A percentile compares a stretch with the other conserved stretches of the same genome.
These are phyloP conservation scores for Sistotremastrum niveocremeum DNA, from an alignment of 768 basidiomycete genomes.

Conservation along the genomic window DNA sequence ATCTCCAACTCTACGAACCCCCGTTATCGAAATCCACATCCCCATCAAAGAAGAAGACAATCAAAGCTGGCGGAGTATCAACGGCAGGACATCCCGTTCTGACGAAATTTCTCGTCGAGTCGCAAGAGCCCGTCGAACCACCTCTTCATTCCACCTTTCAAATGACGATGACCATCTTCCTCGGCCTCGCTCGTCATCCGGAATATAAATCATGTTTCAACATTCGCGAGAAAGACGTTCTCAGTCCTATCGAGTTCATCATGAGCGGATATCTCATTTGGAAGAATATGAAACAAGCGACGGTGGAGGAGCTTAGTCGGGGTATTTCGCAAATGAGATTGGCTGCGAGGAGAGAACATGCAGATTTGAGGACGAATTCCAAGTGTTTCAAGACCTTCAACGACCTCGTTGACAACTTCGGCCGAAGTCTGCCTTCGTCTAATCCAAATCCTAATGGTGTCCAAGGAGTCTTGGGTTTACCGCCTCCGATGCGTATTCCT, in stretches of 20 bases:
- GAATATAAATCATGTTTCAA: neutral
- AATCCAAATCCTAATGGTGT: neutral
- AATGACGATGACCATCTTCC: slow-evolving; percentile 2
- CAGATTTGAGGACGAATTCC: too few relatives aligned
- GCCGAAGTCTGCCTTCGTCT: too few relatives aligned
- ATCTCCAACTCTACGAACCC: neutral
- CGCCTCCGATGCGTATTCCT: neutral
- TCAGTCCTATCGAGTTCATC: slow-evolving; percentile 12
- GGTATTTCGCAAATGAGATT: neutral
- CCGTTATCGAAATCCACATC: slow-evolving; percentile 8
- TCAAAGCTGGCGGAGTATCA: slow-evolving; percentile 26
- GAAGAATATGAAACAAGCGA: slow-evolving; percentile 1
- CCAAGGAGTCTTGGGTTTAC: neutral
- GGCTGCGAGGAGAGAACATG: neutral
- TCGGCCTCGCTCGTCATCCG: slow-evolving; percentile 2
- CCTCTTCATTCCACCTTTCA: neutral
- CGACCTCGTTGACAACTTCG: neutral
- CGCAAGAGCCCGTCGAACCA: slow-evolving; percentile 1
- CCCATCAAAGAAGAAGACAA: slow-evolving; percentile 17
- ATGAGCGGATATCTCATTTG: slow-evolving; percentile 6
- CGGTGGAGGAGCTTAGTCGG: slow-evolving; percentile 2
- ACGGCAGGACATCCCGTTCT: neutral
- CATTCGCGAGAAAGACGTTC: neutral
- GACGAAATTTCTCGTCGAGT: neutral
- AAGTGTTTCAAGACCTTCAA: neutral